phyloP scores from a whole-genome alignment of 768 basidiomycete genomes.

The Boletus rubescentipes region DNA sequence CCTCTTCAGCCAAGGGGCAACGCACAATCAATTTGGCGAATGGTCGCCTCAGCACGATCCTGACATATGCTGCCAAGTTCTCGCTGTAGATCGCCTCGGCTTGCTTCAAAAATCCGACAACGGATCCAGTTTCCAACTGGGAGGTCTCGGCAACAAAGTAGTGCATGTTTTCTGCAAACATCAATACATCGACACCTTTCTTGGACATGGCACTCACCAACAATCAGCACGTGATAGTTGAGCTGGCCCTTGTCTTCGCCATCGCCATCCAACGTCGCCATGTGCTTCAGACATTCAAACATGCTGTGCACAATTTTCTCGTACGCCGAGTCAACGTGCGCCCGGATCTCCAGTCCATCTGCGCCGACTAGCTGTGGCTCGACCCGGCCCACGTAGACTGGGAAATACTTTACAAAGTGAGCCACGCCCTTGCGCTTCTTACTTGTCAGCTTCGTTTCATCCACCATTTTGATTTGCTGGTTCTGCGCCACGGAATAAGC shows the following conservation, averaged over 20 bases:
- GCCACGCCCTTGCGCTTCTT: constrained; percentile 93
- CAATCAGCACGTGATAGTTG: constrained; percentile 93
- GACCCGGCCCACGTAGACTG: constrained; percentile 78
- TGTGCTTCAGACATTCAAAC: constrained; percentile 91
- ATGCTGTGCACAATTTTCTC: constrained; percentile 87
- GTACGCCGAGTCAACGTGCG: constrained; percentile 76
- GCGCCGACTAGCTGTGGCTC: constrained; percentile 82
- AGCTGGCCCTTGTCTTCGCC: constrained; percentile 96
- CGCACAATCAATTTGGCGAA: constrained; percentile 85
- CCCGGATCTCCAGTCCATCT: constrained; percentile 74
- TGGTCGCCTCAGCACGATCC: constrained; percentile 80
- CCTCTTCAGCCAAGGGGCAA: constrained; percentile 1
- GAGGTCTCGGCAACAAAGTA: constrained; percentile 85
- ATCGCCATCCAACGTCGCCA: constrained; percentile 93
- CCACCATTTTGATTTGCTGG: constrained; percentile 85
- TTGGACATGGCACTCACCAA: constrained; percentile 58
- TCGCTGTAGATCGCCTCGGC: constrained; percentile 89
- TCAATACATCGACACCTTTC: neutral
- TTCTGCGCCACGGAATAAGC: constrained; percentile 44
- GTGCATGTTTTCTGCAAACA: constrained; percentile 86
- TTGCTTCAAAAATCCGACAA: constrained; percentile 59
- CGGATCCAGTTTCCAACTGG: constrained; percentile 62
- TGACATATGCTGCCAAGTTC: constrained; percentile 83
- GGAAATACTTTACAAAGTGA: constrained; percentile 91
- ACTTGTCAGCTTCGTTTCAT: constrained; percentile 85